Evolutionary conservation across 495 filamentous ascomycete genomes (phyloP).

Genomic region (Podospora conica): DNA sequence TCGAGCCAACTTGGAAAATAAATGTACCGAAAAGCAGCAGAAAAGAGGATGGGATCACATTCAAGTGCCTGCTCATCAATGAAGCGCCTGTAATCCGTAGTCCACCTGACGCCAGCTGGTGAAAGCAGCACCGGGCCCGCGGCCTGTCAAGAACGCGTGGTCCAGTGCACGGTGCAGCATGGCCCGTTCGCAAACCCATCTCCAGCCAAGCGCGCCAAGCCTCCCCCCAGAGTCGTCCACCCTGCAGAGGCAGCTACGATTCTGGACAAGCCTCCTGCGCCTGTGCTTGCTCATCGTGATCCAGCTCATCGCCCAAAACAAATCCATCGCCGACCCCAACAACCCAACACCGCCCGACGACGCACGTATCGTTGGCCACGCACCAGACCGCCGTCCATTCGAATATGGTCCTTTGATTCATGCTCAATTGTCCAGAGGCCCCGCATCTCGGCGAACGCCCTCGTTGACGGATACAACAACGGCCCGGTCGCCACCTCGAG

Average conservation of each 20-base stretch:
- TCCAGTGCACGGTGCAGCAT: background rate
- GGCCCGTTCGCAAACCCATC: background rate
- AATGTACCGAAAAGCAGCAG: background rate
- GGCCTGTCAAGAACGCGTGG: constrained; percentile 2
- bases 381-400: background rate
- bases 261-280: constrained; percentile 5
- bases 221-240: background rate
- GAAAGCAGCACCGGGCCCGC: background rate
- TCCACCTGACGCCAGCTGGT: background rate
- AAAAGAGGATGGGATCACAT: background rate
- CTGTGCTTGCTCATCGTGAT: constrained; percentile 7
- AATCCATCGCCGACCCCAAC: constrained; percentile 7
- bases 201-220: background rate
- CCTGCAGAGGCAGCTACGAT: constrained; percentile 14
- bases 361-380: constrained; percentile 8
- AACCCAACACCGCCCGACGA: constrained; percentile 9
- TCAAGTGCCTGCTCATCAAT: background rate
- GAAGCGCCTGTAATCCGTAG: too few species aligned
- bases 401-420: constrained; percentile 19
- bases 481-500: constrained; percentile 3
- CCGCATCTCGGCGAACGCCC: constrained; percentile 9
- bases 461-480: constrained; percentile 3
- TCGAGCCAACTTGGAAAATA: background rate
- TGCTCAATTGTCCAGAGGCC: constrained; percentile 4
- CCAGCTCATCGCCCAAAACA: constrained; percentile 22